phyloP scores from a whole-genome alignment of 176 grass and related monocot species.

The Triticum urartu region DNA sequence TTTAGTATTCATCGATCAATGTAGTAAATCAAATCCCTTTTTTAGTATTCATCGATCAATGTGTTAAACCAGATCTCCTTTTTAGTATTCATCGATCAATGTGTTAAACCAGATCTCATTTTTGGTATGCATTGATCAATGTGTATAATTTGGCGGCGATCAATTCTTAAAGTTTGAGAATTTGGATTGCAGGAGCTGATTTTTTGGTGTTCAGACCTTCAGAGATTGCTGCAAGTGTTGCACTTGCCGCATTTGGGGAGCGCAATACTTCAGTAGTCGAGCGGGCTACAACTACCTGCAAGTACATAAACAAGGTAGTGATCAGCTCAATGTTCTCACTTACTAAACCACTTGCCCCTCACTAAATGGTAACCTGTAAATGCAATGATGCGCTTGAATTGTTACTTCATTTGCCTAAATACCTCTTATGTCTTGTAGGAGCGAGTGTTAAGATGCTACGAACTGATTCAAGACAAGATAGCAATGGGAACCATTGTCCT shows the following conservation, averaged over 20 bases:
- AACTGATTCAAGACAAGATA: conserved; percentile 74
- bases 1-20: not conserved
- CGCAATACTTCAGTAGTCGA: conserved; percentile 52
- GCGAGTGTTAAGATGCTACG: conserved; percentile 68
- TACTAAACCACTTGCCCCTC: not conserved
- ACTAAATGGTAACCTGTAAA: conserved; percentile 1
- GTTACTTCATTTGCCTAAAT: conserved; percentile 17
- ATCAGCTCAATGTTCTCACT: not conserved
- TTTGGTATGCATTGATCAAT: not conserved
- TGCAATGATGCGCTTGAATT: conserved; percentile 1
- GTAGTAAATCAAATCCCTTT: not conserved
- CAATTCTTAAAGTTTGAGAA: conserved; percentile 17
- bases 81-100: not conserved
- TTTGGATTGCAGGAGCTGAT: conserved; percentile 61
- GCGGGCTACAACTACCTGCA: conserved; percentile 53
- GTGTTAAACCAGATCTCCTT: no score
- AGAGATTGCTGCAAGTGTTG: conserved; percentile 78
- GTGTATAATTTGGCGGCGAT: conserved; percentile 4
- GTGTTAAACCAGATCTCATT: not conserved
- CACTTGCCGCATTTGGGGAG: conserved; percentile 58
- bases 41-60: no score
- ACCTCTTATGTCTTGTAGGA: conserved; percentile 45
- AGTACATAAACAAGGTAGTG: conserved; percentile 69
- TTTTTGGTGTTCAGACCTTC: conserved; percentile 86
- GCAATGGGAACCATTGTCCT: conserved; percentile 42